Evolutionary conservation across 306 rosid species (phyloP).

Genomic region (Cyamopsis tetragonoloba): DNA sequence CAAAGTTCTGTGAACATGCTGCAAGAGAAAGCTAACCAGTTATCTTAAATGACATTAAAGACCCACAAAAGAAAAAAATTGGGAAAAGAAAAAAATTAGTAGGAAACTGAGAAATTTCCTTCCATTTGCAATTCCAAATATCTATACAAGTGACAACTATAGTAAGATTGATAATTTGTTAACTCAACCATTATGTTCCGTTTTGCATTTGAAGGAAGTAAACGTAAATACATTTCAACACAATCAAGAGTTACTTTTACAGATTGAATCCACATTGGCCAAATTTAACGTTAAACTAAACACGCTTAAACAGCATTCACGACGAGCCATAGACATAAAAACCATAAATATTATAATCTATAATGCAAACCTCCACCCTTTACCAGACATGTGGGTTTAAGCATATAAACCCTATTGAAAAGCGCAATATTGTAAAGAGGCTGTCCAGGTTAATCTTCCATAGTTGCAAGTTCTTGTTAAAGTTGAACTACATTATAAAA

Average conservation of each 20-base stretch:
- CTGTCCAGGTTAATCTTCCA: not conserved
- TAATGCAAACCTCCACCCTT: not conserved
- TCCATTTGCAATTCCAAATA: not conserved
- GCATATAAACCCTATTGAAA: not conserved
- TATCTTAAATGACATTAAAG: too few species aligned
- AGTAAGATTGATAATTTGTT: too few species aligned
- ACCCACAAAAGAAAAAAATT: not conserved
- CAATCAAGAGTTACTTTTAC: too few species aligned
- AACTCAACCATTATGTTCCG: too few species aligned
- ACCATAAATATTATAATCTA: not conserved
- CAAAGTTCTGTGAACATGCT: slow-evolving; percentile 56
- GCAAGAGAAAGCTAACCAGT: slow-evolving; percentile 27
- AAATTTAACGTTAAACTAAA: too few species aligned
- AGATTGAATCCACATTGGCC: too few species aligned
- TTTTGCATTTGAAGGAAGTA: too few species aligned
- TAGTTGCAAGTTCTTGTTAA: not conserved
- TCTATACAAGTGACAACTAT: not conserved
- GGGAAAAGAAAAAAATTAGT: not conserved
- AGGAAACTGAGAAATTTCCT: not conserved
- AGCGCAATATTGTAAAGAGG: not conserved
- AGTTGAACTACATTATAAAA: not conserved
- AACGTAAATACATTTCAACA: too few species aligned
- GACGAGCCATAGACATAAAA: not conserved
- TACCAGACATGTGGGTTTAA: not conserved
- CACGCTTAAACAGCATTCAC: not conserved